Evolutionary conservation across 1,284 basidiomycete genomes (phyloP), one percentile per base, ranked within the genome.

Genomic region (Tranzscheliella williamsii): DNA sequence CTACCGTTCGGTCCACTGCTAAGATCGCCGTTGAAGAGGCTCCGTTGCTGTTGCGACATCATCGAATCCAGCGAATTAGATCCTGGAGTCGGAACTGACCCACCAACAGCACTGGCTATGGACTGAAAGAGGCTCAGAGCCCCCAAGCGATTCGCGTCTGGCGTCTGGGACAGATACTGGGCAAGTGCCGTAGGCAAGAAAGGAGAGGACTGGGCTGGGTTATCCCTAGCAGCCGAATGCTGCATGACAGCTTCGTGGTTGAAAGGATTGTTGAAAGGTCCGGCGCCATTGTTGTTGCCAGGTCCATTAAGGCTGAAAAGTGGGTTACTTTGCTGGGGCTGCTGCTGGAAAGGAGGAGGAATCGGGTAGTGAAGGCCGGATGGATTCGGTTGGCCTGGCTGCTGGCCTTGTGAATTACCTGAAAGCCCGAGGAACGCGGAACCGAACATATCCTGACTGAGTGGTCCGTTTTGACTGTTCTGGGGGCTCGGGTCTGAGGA

Each of bases 121-220:
- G 58, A 62, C 38, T 55, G 52, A 35, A 62, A 55, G 2, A 62
- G 44, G 24, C 44, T 55, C 17, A 62, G 36, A 16, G 58, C 44
- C 11, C 58, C 52, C n/a, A 35, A 27, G 13, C 58, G 52, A 22
- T 40, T 44, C 5, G 58, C 36, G 24, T 55, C 52, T 13, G 40
- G 39, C 3, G 44, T 27, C 12, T 61, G 64, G 27, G 60, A 63
- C 17, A 64, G 53, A 16, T 63, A 62, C 34, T 63, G 64, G 11
- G 49, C 56, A 4, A 61, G 56, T 33, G 8, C 49, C 54, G n/a
- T n/a, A n/a, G n/a, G n/a, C n/a, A n/a, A n/a, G n/a, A n/a, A n/a
- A n/a, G 15, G 50, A 46, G 51, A 44, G 16, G 37, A 48, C 17
- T 48, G 42, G 17, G 46, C 24, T 27, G n/a, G n/a, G n/a, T n/a